Evolutionary conservation across 441 rosid genomes (phyloP).

Genomic region (Sinapis alba): DNA sequence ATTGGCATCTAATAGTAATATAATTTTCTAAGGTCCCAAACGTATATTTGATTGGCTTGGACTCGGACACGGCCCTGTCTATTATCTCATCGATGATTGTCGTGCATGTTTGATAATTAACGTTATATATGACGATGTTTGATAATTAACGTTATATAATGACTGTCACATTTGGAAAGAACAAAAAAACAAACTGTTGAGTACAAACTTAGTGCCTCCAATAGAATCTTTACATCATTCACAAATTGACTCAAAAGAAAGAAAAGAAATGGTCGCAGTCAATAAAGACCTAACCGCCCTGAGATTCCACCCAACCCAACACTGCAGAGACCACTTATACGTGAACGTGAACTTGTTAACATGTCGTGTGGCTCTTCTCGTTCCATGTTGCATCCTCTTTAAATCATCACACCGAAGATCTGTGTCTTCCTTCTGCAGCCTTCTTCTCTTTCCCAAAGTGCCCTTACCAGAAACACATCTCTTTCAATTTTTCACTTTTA

Average conservation of each 20-base stretch:
- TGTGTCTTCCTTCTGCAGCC: neutral
- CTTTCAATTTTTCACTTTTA: neutral
- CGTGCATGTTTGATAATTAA: neutral
- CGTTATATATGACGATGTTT: neutral
- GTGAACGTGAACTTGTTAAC: slow-evolving; percentile 4
- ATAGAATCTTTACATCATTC: neutral
- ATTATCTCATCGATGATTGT: neutral
- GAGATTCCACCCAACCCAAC: slow-evolving; percentile 29
- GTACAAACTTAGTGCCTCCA: neutral
- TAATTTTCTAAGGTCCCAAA: too few species aligned
- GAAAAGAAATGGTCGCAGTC: slow-evolving; percentile 5
- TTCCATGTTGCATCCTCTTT: slow-evolving; percentile 31
- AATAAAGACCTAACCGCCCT: slow-evolving; percentile 22
- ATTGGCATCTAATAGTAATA: too few species aligned
- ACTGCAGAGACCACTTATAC: slow-evolving; percentile 23
- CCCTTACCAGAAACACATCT: slow-evolving; percentile 8
- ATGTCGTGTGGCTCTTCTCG: slow-evolving; percentile 24
- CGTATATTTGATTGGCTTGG: too few species aligned
- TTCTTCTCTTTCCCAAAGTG: slow-evolving; percentile 17
- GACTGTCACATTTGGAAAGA: neutral
- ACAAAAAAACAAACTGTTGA: neutral
- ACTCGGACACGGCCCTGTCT: too few species aligned
- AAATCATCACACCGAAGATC: slow-evolving; percentile 3
- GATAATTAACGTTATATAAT: slow-evolving; percentile 16
- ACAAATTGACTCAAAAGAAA: neutral